phyloP scores from a whole-genome alignment of 2,329 filamentous ascomycete species.

The Pseudocercospora cruenta region DNA sequence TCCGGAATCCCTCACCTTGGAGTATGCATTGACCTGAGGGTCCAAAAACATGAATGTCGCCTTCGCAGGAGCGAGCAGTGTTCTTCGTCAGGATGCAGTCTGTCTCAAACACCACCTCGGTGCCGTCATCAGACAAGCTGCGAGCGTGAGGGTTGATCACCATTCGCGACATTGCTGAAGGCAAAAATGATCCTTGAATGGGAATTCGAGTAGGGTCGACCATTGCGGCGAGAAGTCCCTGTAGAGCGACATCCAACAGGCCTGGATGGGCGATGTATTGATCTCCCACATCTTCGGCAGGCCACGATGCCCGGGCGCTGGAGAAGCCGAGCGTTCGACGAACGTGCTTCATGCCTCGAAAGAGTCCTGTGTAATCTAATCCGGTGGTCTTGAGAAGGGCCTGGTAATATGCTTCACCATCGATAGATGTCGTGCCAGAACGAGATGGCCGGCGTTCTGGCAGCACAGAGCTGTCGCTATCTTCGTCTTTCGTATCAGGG shows the following conservation, averaged over 20 bases:
- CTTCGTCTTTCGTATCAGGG: background rate
- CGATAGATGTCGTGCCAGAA: slow-evolving; percentile 26
- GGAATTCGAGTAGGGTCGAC: slow-evolving; percentile 31
- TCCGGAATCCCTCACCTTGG: slow-evolving; percentile 27
- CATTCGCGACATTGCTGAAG: slow-evolving; percentile 23
- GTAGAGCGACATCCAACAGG: slow-evolving; percentile 39
- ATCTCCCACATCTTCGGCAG: slow-evolving; percentile 22
- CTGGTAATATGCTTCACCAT: slow-evolving; percentile 26
- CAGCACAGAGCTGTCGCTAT: slow-evolving; percentile 1
- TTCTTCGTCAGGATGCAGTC: slow-evolving; percentile 27
- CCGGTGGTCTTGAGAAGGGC: slow-evolving; percentile 25
- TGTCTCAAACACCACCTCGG: slow-evolving; percentile 20
- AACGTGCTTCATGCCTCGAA: slow-evolving; percentile 25
- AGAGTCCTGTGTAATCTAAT: slow-evolving; percentile 24
- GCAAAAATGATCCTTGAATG: slow-evolving; percentile 24
- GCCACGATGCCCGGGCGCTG: slow-evolving; percentile 22
- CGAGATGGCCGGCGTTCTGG: slow-evolving; percentile 22
- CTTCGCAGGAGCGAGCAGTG: slow-evolving; percentile 23
- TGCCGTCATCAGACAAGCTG: slow-evolving; percentile 32
- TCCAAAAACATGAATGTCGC: slow-evolving; percentile 29
- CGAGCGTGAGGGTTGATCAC: slow-evolving; percentile 22
- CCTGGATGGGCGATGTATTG: slow-evolving; percentile 36
- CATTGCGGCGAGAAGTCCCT: slow-evolving; percentile 37
- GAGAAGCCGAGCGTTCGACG: slow-evolving; percentile 24
- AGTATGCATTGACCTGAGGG: slow-evolving; percentile 19